Base-by-base conservation (phyloP, 73 alveolate genomes). In the Paramecium pentaurelia region DNA sequence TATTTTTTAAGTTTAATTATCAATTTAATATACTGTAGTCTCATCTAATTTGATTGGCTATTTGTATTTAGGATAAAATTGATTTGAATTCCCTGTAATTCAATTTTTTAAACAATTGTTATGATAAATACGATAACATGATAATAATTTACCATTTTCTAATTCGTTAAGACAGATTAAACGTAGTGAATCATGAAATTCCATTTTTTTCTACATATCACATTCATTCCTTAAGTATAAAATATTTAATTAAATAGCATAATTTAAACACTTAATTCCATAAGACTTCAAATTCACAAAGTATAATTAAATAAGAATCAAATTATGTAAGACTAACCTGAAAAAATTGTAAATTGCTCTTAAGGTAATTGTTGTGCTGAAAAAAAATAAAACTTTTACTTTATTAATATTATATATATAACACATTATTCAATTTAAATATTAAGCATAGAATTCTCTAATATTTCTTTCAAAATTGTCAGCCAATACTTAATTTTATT, bases 51-150 rank as follows among this genome's bases (percentile, higher is more conserved):
- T 22, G 38, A 80, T 80, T 7, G 75, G 25, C n/a, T 45, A 9
- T 18, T 80, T 80, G 30, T 77, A 80, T 80, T 80, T 80, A 2
- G 91, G 91, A 27, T 77, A 80, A 45, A 80, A 80, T 45, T 42
- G 7, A 80, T 80, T 80, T 7, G 49, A 28, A 80, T 80, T 80
- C 6, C 73, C 73, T 10, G 47, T 20, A 12, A 80, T 80, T 77
- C 91, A 80, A 20, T 77, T 42, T 80, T 80, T 80, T 20, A 80
- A 27, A 18, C 91, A 80, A 44, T 58, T 12, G 0, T 47, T 80
- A 80, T 80, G 91, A 25, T 14, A 80, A 20, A 80, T 32, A 34
- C 45, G 91, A 12, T 77, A 77, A 80, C 91, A 80, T 25, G 77
- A n/a, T 47, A 80, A 47, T 80, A 8, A 12, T 42, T 80, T 80